Base-by-base conservation (phyloP, 305 asterid genomes). In the Plantago coronopus region DNA sequence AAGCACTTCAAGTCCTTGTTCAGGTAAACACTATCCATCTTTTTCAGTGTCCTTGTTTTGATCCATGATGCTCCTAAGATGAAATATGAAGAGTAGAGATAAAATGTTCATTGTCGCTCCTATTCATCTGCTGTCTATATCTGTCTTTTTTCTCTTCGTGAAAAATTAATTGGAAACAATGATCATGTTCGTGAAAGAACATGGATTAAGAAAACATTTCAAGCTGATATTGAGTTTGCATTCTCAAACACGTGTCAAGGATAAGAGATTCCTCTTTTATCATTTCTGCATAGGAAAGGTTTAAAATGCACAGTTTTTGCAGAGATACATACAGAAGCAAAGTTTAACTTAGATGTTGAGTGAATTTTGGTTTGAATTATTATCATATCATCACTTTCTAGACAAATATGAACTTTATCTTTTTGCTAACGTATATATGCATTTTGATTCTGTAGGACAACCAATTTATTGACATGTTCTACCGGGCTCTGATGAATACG, bases 401-500 rank as follows among this genome's bases (percentile, higher is more conserved):
- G 1, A 34, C 7, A 34, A 34, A 34, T 34, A 11, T 34, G 12
- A 9, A 11, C 4, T 18, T 48, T 7, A 22, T 64, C 16, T 44
- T 48, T 31, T 17, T 22, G n/a, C 44, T 55, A 46, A 53, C 56
- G 61, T 18, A 16, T n/a, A 0, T 57, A 11, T 50, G n/a, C 37
- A 34, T 54, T 34, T 31, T 48, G 51, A 55, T 17, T 68, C 15
- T 21, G 59, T 69, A 90, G 97, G 95, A 90, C 71, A 72, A 85
- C 70, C 93, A 78, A 71, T 90, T 90, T 72, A 70, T 90, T 47
- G 95, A 87, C 75, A 74, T 90, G 93, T 81, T 87, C 44, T 78
- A 84, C 73, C 83, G 77, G 69, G 91, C 95, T 34, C 34, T 89
- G 78, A 46, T 76, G 78, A 81, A 80, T 62, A 88, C 73, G 13